Conservation (phyloP, 768 basidiomycete species). For the Mycena indigotica region DNA sequence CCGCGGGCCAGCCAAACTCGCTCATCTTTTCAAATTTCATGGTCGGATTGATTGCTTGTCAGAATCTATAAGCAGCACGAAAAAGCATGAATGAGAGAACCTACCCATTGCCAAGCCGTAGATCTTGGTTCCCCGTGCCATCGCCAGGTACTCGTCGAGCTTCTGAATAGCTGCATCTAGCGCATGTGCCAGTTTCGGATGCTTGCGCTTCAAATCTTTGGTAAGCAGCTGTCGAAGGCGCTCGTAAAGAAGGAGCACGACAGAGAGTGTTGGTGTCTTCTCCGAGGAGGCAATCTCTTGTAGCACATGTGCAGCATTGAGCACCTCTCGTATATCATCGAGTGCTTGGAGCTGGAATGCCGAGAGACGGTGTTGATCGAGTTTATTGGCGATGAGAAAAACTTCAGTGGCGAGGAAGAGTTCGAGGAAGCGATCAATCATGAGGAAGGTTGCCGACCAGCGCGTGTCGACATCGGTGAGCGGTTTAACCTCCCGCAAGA, state of each 20-base stretch:
- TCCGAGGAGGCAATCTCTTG: constrained; percentile 32
- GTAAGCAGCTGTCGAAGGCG: constrained; percentile 24
- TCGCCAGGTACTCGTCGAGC: constrained; percentile 22
- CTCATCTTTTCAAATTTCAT: constrained; percentile 16
- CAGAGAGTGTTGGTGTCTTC: constrained; percentile 33
- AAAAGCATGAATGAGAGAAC: background rate
- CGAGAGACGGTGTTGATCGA: constrained; percentile 14
- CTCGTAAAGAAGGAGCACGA: constrained; percentile 33
- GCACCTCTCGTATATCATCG: constrained; percentile 24
- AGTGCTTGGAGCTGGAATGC: constrained; percentile 23
- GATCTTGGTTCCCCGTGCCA: constrained; percentile 18
- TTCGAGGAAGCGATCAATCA: constrained; percentile 32
- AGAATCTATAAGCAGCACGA: background rate
- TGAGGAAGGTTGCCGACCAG: constrained; percentile 36
- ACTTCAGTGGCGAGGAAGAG: constrained; percentile 1
- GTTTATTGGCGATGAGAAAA: constrained; percentile 2
- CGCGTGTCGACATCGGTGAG: constrained; percentile 32
- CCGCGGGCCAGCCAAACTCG: constrained; percentile 1
- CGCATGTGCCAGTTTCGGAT: constrained; percentile 4
- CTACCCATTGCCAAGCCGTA: constrained; percentile 25
- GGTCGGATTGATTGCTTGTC: constrained; percentile 20
- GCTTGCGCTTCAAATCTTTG: constrained; percentile 1
- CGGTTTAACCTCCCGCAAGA: constrained; percentile 20
- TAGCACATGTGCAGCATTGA: constrained; percentile 25
- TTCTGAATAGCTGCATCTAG: constrained; percentile 22